Base-by-base conservation (phyloP, 192 early-diverging fungal species). In the Coemansia umbellata region DNA sequence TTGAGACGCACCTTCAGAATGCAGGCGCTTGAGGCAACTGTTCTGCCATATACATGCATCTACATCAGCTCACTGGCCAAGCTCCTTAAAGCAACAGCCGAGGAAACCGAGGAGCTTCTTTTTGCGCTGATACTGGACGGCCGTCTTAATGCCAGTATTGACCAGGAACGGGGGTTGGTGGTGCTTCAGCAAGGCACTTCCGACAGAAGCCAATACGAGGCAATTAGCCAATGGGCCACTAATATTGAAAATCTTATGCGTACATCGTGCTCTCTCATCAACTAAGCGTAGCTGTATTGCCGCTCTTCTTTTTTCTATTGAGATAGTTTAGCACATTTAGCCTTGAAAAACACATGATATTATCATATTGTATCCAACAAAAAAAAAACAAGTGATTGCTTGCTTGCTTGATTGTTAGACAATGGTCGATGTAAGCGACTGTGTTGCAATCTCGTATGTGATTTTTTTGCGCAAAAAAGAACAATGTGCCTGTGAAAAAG, bases 21-120 rank as follows among this genome's bases (percentile, higher is more conserved):
- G 13, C 91, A 93, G 79, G 93, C 94, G 0, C 58, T 98, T 24
- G 79, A 93, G 31, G 78, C 83, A 39, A 70, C 93, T 11, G 89
- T 94, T 43, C 82, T 83, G 64, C 95, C 95, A 0, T 98, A 98
- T 66, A 95, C 95, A 5, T 77, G 92, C 45, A 90, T 98, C 36
- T 86, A 89, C 59, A 81, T 98, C 23, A 69, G 75, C 0, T 89
- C 89, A 55, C 83, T 94, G 40, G 85, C 90, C 14, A 81, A 88
- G 76, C 83, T 89, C 71, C 78, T 98, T 37, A 87, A 87, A 48
- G 87, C 93, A n/a, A 66, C 87, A 3, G 60, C 63, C 1, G 66
- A 76, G 9, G 90, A 93, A 51, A 91, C 89, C 8, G 91, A 95
- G 55, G 86, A 91, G 21, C 75, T 98, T 18, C 80, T 98, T 23